Evolutionary conservation across 169 alveolate genomes (phyloP), one percentile per base, ranked within the genome.

Genomic region (Plasmodium reichenowi): DNA sequence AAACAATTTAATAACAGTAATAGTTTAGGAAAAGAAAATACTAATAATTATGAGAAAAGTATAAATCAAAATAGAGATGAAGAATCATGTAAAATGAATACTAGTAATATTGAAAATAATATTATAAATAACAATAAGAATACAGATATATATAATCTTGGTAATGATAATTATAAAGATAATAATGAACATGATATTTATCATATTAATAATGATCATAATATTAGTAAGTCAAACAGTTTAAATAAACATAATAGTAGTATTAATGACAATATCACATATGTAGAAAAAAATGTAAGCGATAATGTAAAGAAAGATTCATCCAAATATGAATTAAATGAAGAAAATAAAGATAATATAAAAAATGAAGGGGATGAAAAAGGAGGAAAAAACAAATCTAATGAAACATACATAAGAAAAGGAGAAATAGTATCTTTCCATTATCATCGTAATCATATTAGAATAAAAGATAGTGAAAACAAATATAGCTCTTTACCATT

Each of bases 351-450:
- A 15, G 70, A 38, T 20, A 22, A 60, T 15, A 17, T 6, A 10
- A 60, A 50, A 12, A 59, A 78, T n/a, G 58, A 78, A 15, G 10
- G 1, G 3, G 47, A 26, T 13, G 17, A 7, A 3, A 15, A 17
- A 13, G 17, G 13, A 70, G 22, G 13, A 48, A 26, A 48, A 9
- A 20, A 4, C 9, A 20, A 59, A 22, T 67, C 67, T 10, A 68
- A 80, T 45, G 90, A 80, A 72, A 80, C 90, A 6, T 67, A 48
- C 8, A 58, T 93, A 9, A 29, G 54, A 50, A 90, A 94, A 8
- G 94, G 94, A 58, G 94, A 91, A 43, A 63, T 93, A 22, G 63
- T 89, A 10, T 75, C 88, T n/a, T 83, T 93, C 47, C 90, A 92
- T 20, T 60, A 88, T 13, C 74, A 88, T 13, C 54, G 74, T 45